Base-by-base conservation (phyloP, 768 basidiomycete species). In the Psilocybe tampanensis region DNA sequence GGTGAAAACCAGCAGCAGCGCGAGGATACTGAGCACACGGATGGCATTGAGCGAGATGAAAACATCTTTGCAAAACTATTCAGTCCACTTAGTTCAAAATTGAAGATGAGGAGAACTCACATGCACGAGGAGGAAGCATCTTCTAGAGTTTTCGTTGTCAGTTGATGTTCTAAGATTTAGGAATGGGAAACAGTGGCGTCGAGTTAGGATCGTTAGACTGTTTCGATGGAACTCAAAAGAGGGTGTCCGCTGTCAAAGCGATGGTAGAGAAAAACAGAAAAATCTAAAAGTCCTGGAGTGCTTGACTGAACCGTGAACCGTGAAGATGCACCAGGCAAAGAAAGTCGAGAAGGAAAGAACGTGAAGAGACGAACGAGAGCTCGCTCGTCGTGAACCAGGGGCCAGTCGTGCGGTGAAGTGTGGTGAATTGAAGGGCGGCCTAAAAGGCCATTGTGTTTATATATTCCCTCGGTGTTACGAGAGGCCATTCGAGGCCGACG, bases 11-110 rank as follows among this genome's bases (percentile, higher is more conserved):
- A 95, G 84, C 7, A 90, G 60, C 51, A 96, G 80, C 8, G 85
- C 80, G 50, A 95, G 80, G 64, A 97, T 85, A 73, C 91, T 92
- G 44, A 97, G 71, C 33, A 81, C 73, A 24, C 95, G 91, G 66
- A 92, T 81, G 66, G 68, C 79, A 66, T 96, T 95, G 66, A 96
- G 87, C 44, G 80, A 83, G 65, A 91, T 85, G 76, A 93, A 94
- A 22, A 82, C 66, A 63, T 86, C 82, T 83, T 41, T 29, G 9
- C 9, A 29, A 9, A n/a, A n/a, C n/a, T n/a, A n/a, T n/a, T n/a
- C n/a, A n/a, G n/a, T n/a, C n/a, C n/a, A n/a, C n/a, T n/a, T n/a
- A n/a, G n/a, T n/a, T n/a, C n/a, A n/a, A n/a, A n/a, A n/a, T n/a
- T n/a, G 29, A 29, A 29, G 29, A 29, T 29, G 29, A 29, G 47